Evolutionary conservation across 2,329 filamentous ascomycete species (phyloP).

Genomic region (Phyllachora maydis): DNA sequence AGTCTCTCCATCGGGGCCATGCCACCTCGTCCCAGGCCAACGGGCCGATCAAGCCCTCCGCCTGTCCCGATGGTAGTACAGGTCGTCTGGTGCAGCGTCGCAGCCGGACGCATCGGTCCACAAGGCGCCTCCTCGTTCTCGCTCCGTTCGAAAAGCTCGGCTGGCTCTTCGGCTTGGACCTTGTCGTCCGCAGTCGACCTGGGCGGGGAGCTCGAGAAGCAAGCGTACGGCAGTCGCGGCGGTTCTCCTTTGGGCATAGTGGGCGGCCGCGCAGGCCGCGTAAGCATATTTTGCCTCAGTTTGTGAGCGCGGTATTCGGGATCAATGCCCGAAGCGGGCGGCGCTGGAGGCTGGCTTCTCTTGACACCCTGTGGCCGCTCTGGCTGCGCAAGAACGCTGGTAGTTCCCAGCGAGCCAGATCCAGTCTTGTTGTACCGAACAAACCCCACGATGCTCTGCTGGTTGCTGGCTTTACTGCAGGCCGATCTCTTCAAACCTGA

Average conservation of each 20-base stretch:
- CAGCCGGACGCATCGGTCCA: constrained; percentile 16
- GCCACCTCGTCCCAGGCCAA: constrained; percentile 17
- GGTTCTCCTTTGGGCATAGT: constrained; percentile 6
- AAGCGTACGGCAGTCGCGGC: constrained; percentile 25
- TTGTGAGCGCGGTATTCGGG: constrained; percentile 16
- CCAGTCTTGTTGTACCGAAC: constrained; percentile 12
- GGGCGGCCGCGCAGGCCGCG: constrained; percentile 12
- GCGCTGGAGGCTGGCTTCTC: constrained; percentile 1
- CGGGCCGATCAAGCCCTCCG: constrained; percentile 19
- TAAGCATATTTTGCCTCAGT: constrained; percentile 15
- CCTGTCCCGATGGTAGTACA: constrained; percentile 14
- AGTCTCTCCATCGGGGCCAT: constrained; percentile 27
- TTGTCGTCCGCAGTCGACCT: constrained; percentile 4
- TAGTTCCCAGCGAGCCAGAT: constrained; percentile 3
- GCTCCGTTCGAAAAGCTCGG: no score
- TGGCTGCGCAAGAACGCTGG: neutral
- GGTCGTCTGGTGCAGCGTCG: constrained; percentile 30
- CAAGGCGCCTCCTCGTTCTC: constrained; percentile 11
- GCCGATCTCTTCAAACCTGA: constrained; percentile 6
- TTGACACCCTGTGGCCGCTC: neutral
- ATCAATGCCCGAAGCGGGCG: constrained; percentile 2
- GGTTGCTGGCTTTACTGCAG: constrained; percentile 14
- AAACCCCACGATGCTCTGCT: constrained; percentile 20
- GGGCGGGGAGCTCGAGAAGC: constrained; percentile 35
- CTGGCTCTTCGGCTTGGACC: constrained; percentile 5